Conservation (phyloP, 176 grass and related monocot genomes). For the Rhipidocladum racemiflorum region DNA sequence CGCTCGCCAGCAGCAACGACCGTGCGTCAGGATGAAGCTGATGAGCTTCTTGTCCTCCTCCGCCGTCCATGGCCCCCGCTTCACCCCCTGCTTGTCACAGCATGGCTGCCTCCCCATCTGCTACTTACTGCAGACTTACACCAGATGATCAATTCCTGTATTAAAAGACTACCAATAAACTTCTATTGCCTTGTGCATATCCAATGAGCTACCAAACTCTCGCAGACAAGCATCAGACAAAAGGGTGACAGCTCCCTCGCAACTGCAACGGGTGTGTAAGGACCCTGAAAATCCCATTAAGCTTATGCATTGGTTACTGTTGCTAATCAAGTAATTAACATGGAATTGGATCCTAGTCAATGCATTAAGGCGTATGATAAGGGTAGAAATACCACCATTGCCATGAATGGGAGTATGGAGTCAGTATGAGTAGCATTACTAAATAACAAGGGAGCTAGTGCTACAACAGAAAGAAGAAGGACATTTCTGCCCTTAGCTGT, state of each 20-base stretch:
- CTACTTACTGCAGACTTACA: conserved; percentile 7
- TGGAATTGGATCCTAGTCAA: too few relatives aligned
- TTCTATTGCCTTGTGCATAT: conserved; percentile 23
- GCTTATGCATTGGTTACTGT: too few relatives aligned
- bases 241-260: conserved; percentile 40
- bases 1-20: conserved; percentile 69
- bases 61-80: conserved; percentile 65
- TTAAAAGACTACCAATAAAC: conserved; percentile 17
- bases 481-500: too few relatives aligned
- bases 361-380: too few relatives aligned
- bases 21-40: conserved; percentile 61
- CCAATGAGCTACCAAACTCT: conserved; percentile 35
- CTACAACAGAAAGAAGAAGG: too few relatives aligned
- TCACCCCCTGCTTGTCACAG: conserved; percentile 69
- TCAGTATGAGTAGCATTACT: too few relatives aligned
- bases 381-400: too few relatives aligned
- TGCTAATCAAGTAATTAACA: too few relatives aligned
- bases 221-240: conserved; percentile 25
- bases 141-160: conserved; percentile 9
- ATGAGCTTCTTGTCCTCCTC: conserved; percentile 85
- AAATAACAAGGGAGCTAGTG: too few relatives aligned
- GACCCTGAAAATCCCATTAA: too few relatives aligned
- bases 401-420: too few relatives aligned
- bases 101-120: conserved; percentile 74
- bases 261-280: conserved; percentile 32